These are phyloP conservation scores for Alternaria infectoria DNA, from an alignment of 2,329 filamentous ascomycete species.

Conservation along the genomic window DNA sequence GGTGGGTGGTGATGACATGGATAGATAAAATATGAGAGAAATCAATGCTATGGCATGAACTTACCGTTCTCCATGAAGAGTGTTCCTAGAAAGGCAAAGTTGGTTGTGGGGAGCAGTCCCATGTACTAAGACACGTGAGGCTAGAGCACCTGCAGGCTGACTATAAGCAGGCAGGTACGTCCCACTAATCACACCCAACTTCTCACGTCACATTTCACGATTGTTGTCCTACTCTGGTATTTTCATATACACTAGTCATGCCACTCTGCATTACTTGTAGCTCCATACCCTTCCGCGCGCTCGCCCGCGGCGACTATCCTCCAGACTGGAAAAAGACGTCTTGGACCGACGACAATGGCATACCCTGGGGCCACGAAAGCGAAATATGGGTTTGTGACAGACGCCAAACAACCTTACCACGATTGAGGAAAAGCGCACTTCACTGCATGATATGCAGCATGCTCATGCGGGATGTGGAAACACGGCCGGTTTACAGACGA, in stretches of 20 bases:
- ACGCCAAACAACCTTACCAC: background rate
- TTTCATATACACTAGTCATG: background rate
- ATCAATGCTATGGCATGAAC: background rate
- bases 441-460: background rate
- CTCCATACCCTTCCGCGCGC: background rate
- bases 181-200: background rate
- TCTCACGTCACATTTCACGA: background rate
- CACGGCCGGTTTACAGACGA: background rate
- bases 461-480: background rate
- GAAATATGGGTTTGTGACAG: background rate
- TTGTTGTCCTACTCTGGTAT: rapidly evolving
- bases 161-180: background rate
- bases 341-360: background rate
- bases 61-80: background rate
- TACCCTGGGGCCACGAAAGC: background rate
- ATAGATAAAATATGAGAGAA: background rate
- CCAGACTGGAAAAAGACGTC: background rate
- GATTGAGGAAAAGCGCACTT: background rate
- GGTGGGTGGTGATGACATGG: background rate
- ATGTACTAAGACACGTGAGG: background rate
- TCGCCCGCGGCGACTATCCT: background rate
- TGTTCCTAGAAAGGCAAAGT: background rate
- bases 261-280: background rate
- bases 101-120: background rate
- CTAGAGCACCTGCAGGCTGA: background rate